A percentile compares a stretch with the other conserved stretches of the same genome.
Conservation (phyloP, 768 basidiomycete species). For the Trametes coccinea region DNA sequence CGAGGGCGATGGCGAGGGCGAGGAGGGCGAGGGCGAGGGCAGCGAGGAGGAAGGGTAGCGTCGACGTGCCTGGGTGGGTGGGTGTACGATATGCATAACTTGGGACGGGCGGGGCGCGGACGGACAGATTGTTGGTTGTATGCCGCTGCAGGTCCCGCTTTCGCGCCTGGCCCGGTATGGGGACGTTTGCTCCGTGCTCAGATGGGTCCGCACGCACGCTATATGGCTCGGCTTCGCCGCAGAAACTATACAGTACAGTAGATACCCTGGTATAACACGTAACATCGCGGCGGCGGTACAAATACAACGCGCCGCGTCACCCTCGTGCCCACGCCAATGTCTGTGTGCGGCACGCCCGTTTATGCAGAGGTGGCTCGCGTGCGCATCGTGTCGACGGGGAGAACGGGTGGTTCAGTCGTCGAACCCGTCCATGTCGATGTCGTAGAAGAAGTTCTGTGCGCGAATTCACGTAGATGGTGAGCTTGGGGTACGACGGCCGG, state of each 20-base stretch:
- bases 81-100: neutral
- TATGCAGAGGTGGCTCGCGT: neutral
- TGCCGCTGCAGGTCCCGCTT: neutral
- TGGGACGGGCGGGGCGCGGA: neutral
- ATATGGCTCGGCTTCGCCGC: neutral
- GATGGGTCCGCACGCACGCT: neutral
- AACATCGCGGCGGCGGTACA: neutral
- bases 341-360: neutral
- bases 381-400: neutral
- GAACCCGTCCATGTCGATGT: slow-evolving; percentile 60
- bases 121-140: neutral
- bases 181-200: neutral
- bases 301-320: slow-evolving; percentile 1
- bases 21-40: slow-evolving; percentile 6
- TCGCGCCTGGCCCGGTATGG: too few species aligned
- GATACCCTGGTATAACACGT: slow-evolving; percentile 15
- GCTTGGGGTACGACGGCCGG: neutral
- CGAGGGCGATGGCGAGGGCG: too few species aligned
- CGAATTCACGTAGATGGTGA: neutral
- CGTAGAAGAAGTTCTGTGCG: slow-evolving; percentile 59
- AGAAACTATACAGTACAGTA: slow-evolving; percentile 13
- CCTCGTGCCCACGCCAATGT: neutral
- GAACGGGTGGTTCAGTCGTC: slow-evolving; percentile 32
- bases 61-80: neutral
- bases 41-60: slow-evolving; percentile 24